Percentiles rank a stretch among this genome's conserved stretches.
Evolutionary conservation across 2,329 filamentous ascomycete genomes (phyloP).

Genomic region (Pseudogymnoascus sp.): DNA sequence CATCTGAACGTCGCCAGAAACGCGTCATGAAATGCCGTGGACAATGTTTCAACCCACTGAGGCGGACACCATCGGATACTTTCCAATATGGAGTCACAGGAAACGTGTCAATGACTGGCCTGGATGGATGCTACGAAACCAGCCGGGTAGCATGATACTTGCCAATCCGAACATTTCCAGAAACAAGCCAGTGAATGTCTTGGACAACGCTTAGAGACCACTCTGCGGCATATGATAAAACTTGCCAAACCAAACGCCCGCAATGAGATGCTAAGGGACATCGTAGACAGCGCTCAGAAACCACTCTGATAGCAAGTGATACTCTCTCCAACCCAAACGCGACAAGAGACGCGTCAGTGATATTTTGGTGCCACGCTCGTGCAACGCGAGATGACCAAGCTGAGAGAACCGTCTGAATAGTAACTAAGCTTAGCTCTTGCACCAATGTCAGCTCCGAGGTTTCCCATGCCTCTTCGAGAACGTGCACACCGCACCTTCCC

Average conservation of each 20-base stretch:
- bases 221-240: not conserved
- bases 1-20: not conserved
- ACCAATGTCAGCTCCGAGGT: not conserved
- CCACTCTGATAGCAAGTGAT: not conserved
- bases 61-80: not conserved
- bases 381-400: not conserved
- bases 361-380: not conserved
- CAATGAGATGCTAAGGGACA: not conserved
- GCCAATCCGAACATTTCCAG: not conserved
- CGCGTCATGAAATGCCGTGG: not conserved
- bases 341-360: not conserved
- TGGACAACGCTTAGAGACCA: not conserved
- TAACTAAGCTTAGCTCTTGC: not conserved
- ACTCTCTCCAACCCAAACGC: not conserved
- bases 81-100: not conserved
- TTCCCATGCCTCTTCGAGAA: not conserved
- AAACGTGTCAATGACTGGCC: not conserved
- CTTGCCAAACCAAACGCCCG: not conserved
- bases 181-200: not conserved
- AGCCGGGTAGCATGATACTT: not conserved
- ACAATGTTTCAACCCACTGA: not conserved
- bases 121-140: not conserved
- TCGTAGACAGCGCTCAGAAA: not conserved
- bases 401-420: not conserved
- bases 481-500: not conserved